These are phyloP conservation scores for Cavenderia fasciculata DNA, from an alignment of 78 protist species.

Conservation along the genomic window DNA sequence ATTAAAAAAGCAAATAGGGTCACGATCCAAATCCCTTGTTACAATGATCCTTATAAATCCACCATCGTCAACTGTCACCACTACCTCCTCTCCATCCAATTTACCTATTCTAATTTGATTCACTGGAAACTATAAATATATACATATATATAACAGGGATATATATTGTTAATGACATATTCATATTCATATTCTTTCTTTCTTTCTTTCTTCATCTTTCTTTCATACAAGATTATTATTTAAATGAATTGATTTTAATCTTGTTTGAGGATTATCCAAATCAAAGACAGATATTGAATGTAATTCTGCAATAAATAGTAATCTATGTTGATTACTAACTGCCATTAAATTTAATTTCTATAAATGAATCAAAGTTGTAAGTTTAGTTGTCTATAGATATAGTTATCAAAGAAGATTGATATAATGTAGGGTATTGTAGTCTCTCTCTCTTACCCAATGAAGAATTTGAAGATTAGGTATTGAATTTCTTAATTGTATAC, in stretches of 20 bases:
- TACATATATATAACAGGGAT: too few relatives aligned
- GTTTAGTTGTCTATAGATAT: too few relatives aligned
- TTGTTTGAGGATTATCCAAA: constrained; percentile 12
- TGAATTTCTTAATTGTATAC: too few relatives aligned
- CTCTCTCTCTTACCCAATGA: too few relatives aligned
- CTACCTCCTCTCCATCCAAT: constrained; percentile 35
- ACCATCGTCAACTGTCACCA: constrained; percentile 54
- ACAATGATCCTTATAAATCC: constrained; percentile 44
- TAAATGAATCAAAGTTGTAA: too few relatives aligned
- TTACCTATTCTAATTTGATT: constrained; percentile 55
- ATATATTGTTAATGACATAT: background rate
- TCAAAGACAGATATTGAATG: background rate
- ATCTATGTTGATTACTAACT: constrained; percentile 27
- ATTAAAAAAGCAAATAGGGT: background rate
- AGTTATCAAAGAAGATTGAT: too few relatives aligned
- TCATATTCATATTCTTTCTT: background rate
- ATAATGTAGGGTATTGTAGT: too few relatives aligned
- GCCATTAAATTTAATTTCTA: constrained; percentile 74
- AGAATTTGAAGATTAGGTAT: too few relatives aligned
- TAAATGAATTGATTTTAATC: background rate
- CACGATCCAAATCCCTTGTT: constrained; percentile 26
- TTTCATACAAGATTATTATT: background rate
- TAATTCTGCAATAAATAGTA: constrained; percentile 35
- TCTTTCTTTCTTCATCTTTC: background rate
- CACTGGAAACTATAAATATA: background rate